These are phyloP conservation scores for Leccinum subrobustum DNA, from an alignment of 1,284 basidiomycete species.

Conservation along the genomic window DNA sequence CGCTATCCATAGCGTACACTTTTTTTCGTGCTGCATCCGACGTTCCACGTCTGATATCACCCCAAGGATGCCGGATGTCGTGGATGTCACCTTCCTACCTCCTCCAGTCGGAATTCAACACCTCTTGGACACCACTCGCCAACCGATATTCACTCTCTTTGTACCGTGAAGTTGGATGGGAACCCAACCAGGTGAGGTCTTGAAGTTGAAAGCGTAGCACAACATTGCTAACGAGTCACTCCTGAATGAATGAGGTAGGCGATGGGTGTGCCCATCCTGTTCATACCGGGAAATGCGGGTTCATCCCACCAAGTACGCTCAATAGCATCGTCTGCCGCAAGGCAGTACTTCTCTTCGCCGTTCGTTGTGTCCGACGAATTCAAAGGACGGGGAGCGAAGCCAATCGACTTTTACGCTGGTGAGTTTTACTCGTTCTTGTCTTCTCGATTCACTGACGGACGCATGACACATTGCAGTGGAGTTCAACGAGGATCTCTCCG, in stretches of 20 bases:
- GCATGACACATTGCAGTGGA: constrained; percentile 61
- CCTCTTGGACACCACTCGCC: constrained; percentile 67
- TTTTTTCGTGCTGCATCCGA: constrained; percentile 43
- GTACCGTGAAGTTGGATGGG: constrained; percentile 91
- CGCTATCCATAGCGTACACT: constrained; percentile 33
- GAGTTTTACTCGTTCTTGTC: constrained; percentile 19
- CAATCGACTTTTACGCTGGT: constrained; percentile 86
- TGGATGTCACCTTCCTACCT: constrained; percentile 95
- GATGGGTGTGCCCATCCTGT: constrained; percentile 78
- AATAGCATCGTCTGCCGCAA: constrained; percentile 86
- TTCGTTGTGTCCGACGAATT: constrained; percentile 53
- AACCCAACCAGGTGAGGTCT: constrained; percentile 56
- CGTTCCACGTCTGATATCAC: constrained; percentile 50
- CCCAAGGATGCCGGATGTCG: constrained; percentile 95
- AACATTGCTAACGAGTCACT: constrained; percentile 7
- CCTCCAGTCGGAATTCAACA: constrained; percentile 60
- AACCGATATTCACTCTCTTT: constrained; percentile 82
- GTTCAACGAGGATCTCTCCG: constrained; percentile 97
- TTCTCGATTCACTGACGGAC: not conserved
- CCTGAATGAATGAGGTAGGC: constrained; percentile 9
- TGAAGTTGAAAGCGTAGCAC: not conserved
- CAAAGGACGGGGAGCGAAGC: constrained; percentile 43
- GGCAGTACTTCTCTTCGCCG: constrained; percentile 72
- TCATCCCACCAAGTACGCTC: constrained; percentile 93
- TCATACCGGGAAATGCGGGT: constrained; percentile 97